A percentile compares a stretch with the other conserved stretches of the same genome.
Conservation (phyloP, 2,329 filamentous ascomycete species). For the Colletotrichum sp. region DNA sequence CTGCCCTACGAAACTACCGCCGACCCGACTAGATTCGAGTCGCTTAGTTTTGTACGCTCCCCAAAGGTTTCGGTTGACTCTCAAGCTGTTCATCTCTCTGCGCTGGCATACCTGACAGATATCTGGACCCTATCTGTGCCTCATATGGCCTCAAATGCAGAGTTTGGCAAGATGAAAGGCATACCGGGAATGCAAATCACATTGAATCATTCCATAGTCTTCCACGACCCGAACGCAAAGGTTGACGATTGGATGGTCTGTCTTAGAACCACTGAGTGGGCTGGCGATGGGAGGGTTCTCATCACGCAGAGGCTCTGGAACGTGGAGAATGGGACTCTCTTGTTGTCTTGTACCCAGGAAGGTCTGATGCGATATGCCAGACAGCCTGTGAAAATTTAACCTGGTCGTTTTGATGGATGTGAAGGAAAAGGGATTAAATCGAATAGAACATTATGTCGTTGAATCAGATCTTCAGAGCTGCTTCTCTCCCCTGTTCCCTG, state of each 20-base stretch:
- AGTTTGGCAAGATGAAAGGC: background rate
- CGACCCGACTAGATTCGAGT: background rate
- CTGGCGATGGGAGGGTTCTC: background rate
- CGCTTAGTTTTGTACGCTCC: background rate
- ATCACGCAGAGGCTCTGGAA: background rate
- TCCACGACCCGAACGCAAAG: background rate
- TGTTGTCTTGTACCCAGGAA: background rate
- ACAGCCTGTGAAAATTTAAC: background rate
- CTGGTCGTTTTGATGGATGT: background rate
- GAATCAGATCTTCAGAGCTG: background rate
- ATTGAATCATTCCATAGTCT: background rate
- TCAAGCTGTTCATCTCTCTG: background rate
- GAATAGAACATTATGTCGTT: background rate
- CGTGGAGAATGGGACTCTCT: background rate
- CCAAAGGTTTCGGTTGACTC: background rate
- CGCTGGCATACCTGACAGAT: background rate
- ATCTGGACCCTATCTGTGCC: background rate
- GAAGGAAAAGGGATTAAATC: background rate
- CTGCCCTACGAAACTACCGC: background rate
- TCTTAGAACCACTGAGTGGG: background rate
- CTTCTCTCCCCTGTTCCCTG: background rate
- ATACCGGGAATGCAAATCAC: background rate
- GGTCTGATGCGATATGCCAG: background rate
- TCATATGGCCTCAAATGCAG: background rate
- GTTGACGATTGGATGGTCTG: background rate